Percentiles rank a stretch among this genome's conserved stretches.
phyloP scores from a whole-genome alignment of 208 protist species.

The Sergeia podlipaevii region DNA sequence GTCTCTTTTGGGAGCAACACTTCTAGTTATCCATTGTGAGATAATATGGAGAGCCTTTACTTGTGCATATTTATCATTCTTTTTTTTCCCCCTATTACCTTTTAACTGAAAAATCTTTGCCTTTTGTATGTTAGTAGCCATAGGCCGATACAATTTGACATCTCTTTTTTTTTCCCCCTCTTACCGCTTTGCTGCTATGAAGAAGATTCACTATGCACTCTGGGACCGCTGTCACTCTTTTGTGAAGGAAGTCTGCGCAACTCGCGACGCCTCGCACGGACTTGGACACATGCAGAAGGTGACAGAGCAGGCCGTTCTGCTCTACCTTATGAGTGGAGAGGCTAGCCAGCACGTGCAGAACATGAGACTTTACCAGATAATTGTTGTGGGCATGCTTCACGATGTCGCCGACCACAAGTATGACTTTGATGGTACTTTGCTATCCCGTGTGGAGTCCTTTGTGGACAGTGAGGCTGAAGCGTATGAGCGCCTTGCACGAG shows the following conservation, averaged over 20 bases:
- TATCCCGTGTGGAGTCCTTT: conserved; percentile 29
- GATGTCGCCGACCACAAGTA: conserved; percentile 90
- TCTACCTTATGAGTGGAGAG: conserved; percentile 44
- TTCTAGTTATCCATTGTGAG: too few species aligned
- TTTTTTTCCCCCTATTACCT: too few species aligned
- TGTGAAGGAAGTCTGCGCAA: conserved; percentile 46
- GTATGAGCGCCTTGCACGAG: conserved; percentile 2
- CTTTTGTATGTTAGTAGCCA: too few species aligned
- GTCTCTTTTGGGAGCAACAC: not conserved
- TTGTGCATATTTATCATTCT: too few species aligned
- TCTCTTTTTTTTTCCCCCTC: conserved; percentile 1
- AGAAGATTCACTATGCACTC: conserved; percentile 40
- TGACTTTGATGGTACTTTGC: conserved; percentile 36
- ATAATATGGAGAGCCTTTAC: too few species aligned
- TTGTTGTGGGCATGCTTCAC: conserved; percentile 84
- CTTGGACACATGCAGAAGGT: conserved; percentile 76
- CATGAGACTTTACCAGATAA: conserved; percentile 30
- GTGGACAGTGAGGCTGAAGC: conserved; percentile 10
- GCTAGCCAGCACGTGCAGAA: not conserved
- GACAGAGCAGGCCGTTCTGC: conserved; percentile 55
- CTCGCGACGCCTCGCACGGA: conserved; percentile 70
- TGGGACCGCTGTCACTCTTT: conserved; percentile 66
- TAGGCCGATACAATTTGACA: too few species aligned
- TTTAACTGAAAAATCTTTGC: too few species aligned
- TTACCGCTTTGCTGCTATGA: conserved; percentile 20